phyloP scores from a whole-genome alignment of 2,329 filamentous ascomycete species.

The Gaeumannomyces sp. region DNA sequence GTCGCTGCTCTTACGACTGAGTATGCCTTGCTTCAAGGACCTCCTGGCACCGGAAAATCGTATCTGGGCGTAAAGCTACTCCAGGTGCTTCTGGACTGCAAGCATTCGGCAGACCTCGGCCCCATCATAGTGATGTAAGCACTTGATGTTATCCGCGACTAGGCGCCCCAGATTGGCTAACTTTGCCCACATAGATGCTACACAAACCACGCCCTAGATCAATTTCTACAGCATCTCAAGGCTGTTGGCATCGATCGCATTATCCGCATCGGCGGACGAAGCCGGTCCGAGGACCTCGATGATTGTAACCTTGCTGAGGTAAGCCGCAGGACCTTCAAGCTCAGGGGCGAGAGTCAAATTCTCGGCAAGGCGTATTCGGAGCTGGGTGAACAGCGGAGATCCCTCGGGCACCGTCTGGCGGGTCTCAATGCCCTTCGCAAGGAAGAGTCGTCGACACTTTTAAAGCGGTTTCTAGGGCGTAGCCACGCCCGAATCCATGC shows the following conservation, averaged over 20 bases:
- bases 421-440: too few relatives aligned
- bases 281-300: constrained; percentile 10
- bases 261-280: constrained; percentile 49
- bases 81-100: constrained; percentile 43
- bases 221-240: constrained; percentile 54
- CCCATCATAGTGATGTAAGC: constrained; percentile 37
- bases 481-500: too few relatives aligned
- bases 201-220: constrained; percentile 45
- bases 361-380: too few relatives aligned
- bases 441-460: too few relatives aligned
- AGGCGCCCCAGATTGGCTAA: too few relatives aligned
- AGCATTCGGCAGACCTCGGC: constrained; percentile 31
- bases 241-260: constrained; percentile 41
- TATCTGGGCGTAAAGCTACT: constrained; percentile 56
- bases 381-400: too few relatives aligned
- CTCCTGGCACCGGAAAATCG: constrained; percentile 64
- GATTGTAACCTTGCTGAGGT: constrained; percentile 1
- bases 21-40: constrained; percentile 61
- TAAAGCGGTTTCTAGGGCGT: too few relatives aligned
- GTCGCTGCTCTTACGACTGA: constrained; percentile 44
- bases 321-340: too few relatives aligned
- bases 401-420: too few relatives aligned
- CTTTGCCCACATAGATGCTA: constrained; percentile 30
- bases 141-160: too few relatives aligned
- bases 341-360: too few relatives aligned